These are phyloP conservation scores for Paramecium sonneborni DNA, from an alignment of 73 alveolate species.

Conservation along the genomic window DNA sequence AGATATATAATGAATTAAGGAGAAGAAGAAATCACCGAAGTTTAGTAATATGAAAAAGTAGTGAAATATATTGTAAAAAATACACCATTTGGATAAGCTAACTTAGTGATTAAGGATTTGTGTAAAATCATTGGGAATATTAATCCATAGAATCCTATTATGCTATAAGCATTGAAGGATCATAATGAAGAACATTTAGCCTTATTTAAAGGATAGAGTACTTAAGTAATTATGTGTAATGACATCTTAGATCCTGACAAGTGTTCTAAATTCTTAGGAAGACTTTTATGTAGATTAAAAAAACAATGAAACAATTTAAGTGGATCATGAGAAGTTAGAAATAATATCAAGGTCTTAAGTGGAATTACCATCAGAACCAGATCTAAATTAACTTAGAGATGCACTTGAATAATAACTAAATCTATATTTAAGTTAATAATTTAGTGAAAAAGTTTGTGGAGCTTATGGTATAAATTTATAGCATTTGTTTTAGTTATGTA, in stretches of 20 bases:
- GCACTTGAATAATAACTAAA: neutral
- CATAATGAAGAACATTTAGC: conserved; percentile 58
- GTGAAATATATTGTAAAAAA: neutral
- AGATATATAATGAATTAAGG: conserved; percentile 8
- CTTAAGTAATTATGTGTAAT: neutral
- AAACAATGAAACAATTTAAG: neutral
- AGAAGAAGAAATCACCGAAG: neutral
- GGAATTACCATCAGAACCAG: conserved; percentile 11
- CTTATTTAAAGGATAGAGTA: neutral
- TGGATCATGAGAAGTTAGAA: conserved; percentile 44
- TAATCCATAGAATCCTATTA: neutral
- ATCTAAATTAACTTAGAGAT: neutral
- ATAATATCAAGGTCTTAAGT: neutral
- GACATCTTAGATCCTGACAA: neutral
- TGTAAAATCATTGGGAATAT: neutral
- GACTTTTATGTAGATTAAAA: conserved; percentile 55
- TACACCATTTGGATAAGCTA: conserved; percentile 58
- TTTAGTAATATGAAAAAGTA: neutral
- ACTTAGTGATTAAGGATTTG: conserved; percentile 48
- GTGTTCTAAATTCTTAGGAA: neutral
- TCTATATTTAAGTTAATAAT: neutral
- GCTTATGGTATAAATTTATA: neutral
- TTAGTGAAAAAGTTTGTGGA: conserved; percentile 35
- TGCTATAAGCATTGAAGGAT: conserved; percentile 15
- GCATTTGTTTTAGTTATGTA: neutral